Evolutionary conservation across 345 rosid species (phyloP), one percentile per base, ranked within the genome.

Genomic region (Hevea brasiliensis): DNA sequence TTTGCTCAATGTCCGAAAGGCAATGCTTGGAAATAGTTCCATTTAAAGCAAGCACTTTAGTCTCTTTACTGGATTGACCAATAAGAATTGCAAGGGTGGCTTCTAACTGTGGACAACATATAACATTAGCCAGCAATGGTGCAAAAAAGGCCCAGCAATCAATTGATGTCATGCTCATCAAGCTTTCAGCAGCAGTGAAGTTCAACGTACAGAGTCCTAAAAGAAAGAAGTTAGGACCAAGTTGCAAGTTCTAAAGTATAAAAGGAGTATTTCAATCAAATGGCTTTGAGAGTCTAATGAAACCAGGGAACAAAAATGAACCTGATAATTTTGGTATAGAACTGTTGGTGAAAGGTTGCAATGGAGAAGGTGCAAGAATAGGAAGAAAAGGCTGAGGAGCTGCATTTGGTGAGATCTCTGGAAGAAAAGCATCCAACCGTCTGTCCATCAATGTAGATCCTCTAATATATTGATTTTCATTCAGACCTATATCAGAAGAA

Each of bases 361-460:
- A 76, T 6, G 99, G 98, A 70, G 98, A 89, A 75, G 99, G 97
- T 48, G 99, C 98, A 66, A 88, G 85, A 78, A 88, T 78, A 20
- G 99, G 98, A 71, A 92, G 93, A 76, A 91, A 89, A 4, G 99
- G 98, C 78, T 84, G 97, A 58, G 98, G 99, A 71, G 92, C 77
- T 47, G 72, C 83, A 65, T 67, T 82, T 17, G 97, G 98, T 51
- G 98, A 80, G 56, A 89, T 85, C 83, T 87, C 75, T 24, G 99
- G 97, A 76, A 86, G 70, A 68, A 87, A 70, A 73, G 62, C 89
- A 62, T 79, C 84, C 48, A 35, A 56, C 65, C 62, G 75, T 69
- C 65, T 72, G 56, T 67, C 72, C 53, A 37, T 70, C 13, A 61
- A 71, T 47, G 61, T 65, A 55, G 64, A 75, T 48, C 73, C 78